Percentiles rank a stretch among this genome's conserved stretches.
phyloP scores from a whole-genome alignment of 225 moss, liverwort and hornwort genomes.

The Sphagnum contortum region DNA sequence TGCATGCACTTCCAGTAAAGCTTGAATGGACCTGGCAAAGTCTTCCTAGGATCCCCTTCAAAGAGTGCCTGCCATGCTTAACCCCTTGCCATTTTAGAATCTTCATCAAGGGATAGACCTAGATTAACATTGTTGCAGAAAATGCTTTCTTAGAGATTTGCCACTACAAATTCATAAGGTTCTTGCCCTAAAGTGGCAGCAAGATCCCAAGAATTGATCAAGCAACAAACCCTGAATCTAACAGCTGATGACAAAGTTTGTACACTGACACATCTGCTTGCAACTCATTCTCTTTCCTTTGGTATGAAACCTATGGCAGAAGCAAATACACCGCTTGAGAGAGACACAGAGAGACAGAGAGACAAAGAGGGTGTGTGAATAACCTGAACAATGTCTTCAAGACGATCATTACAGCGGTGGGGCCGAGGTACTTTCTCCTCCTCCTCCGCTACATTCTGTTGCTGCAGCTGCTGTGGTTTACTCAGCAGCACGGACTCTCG shows the following conservation, averaged over 20 bases:
- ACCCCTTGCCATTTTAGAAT: neutral
- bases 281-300: too few relatives aligned
- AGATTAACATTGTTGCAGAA: too few relatives aligned
- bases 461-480: neutral
- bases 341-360: too few relatives aligned
- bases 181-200: neutral
- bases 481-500: too few relatives aligned
- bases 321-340: too few relatives aligned
- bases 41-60: conserved; percentile 71
- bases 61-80: conserved; percentile 59
- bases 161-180: neutral
- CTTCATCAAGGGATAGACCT: neutral
- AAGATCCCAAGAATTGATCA: neutral
- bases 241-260: neutral
- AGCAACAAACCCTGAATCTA: neutral
- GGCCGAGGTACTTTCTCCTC: conserved; percentile 66
- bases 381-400: conserved; percentile 93
- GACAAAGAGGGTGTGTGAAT: neutral
- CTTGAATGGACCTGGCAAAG: conserved; percentile 65
- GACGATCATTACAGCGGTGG: conserved; percentile 92
- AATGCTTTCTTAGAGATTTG: neutral
- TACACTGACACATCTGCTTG: too few relatives aligned
- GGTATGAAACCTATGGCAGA: too few relatives aligned
- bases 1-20: conserved; percentile 78
- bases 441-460: conserved; percentile 24